Percentiles rank a stretch among this genome's conserved stretches.
phyloP scores from a whole-genome alignment of 345 rosid species.

The Pseudoturritis turrita region DNA sequence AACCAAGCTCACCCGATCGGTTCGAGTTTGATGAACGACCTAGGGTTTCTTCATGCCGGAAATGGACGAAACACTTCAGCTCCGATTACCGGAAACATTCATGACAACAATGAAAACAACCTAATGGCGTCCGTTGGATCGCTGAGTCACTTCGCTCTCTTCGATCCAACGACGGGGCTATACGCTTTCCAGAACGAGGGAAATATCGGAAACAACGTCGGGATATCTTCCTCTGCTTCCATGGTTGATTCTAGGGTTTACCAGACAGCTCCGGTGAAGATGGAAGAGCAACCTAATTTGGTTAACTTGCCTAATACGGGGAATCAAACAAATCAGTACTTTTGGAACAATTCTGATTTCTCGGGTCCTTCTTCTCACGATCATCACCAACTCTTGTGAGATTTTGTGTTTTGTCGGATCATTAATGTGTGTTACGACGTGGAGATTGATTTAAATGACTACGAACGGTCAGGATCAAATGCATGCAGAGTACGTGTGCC shows the following conservation, averaged over 20 bases:
- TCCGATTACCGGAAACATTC: conserved; percentile 19
- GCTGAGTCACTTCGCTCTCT: conserved; percentile 47
- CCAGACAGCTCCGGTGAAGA: conserved; percentile 49
- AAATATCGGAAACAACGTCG: conserved; percentile 26
- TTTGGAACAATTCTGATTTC: conserved; percentile 27
- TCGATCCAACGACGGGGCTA: conserved; percentile 39
- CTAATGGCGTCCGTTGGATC: conserved; percentile 30
- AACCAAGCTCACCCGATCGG: conserved; percentile 28
- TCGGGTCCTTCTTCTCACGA: conserved; percentile 27
- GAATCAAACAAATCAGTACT: conserved; percentile 42
- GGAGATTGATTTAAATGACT: conserved; percentile 11
- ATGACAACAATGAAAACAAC: conserved; percentile 12
- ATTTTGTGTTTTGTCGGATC: conserved; percentile 4
- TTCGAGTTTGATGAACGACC: conserved; percentile 28
- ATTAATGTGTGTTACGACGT: not conserved
- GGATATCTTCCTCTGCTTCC: conserved; percentile 33
- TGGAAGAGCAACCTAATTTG: conserved; percentile 40
- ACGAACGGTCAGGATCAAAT: conserved; percentile 9
- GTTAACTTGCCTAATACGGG: conserved; percentile 35
- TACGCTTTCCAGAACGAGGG: conserved; percentile 44
- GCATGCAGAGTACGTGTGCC: conserved; percentile 9
- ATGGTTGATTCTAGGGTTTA: conserved; percentile 54
- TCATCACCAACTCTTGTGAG: conserved; percentile 28
- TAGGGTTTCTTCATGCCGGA: conserved; percentile 41
- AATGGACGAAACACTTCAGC: conserved; percentile 35